Conservation (phyloP, 305 asterid genomes). For the Striga hermonthica region DNA sequence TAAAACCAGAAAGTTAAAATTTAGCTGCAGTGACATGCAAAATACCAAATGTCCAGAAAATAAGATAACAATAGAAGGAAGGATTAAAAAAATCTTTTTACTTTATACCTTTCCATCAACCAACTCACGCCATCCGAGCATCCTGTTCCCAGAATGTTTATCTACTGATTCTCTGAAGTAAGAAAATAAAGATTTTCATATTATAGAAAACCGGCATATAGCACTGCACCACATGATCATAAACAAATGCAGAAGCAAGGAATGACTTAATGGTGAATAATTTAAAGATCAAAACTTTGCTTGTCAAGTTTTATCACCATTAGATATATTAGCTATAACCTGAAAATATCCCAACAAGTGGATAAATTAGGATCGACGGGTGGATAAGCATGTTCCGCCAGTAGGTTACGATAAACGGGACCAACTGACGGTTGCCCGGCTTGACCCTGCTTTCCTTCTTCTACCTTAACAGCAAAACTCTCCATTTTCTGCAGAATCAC, state of each 20-base stretch:
- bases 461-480: slow-evolving; percentile 64
- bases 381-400: slow-evolving; percentile 62
- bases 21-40: slow-evolving; percentile 2
- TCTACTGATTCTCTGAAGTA: slow-evolving; percentile 62
- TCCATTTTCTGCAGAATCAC: slow-evolving; percentile 39
- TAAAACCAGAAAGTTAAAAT: not conserved
- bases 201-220: not conserved
- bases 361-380: slow-evolving; percentile 49
- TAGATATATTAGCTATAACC: slow-evolving; percentile 36
- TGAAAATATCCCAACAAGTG: slow-evolving; percentile 78
- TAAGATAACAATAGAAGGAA: slow-evolving; percentile 18
- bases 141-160: slow-evolving; percentile 62
- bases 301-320: too few species aligned
- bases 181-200: not conserved
- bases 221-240: not conserved
- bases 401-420: slow-evolving; percentile 67
- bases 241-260: not conserved
- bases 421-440: slow-evolving; percentile 77
- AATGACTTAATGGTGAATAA: not conserved
- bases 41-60: not conserved
- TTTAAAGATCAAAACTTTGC: too few species aligned
- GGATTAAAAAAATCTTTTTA: not conserved
- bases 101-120: slow-evolving; percentile 51
- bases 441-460: slow-evolving; percentile 63
- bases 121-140: slow-evolving; percentile 88